Base-by-base conservation (phyloP, 2,329 filamentous ascomycete genomes). In the Calonectria hongkongensis region DNA sequence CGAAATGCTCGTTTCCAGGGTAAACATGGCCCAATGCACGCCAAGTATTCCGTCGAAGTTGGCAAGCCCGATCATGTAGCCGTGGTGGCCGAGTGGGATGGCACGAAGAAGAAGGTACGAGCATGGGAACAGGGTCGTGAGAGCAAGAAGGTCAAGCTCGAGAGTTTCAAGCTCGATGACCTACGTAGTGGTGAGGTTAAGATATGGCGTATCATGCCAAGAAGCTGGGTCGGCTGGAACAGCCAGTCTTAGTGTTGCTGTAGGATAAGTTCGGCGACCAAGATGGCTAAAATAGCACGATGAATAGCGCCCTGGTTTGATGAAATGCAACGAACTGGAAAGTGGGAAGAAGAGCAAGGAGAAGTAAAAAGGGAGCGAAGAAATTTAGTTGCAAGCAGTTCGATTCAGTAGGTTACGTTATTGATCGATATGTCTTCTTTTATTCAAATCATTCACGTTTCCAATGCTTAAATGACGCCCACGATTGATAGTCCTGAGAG, bases 81-180 rank as follows among this genome's bases (percentile, higher is more conserved):
- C 2, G 87, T 99, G 2, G 96, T 99, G 4, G 91, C 95, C 12
- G 97, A 99, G 83, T 99, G 97, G 97, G 97, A 99, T 83, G 97
- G 97, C 3, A 98, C 95, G 48, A 98, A 98, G 90, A 98, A 98
- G 89, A 98, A 98, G 89, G 93, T 99, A 30, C 88, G 96, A 33
- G 96, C 93, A 2, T 98, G 95, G 94, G 97, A 98, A 84, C 97
- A 99, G 83, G 96, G 96, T 0, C 88, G 96, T 16, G 96, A 98
- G 87, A 96, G 92, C 83, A 96, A 94, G 84, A 98, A 98, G 88
- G 93, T 97, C 68, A 97, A 97, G 87, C 87, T 95, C 73, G 96
- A 98, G 88, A 98, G 95, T 85, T 98, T 96, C 86, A 94, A 96
- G 86, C 89, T 99, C 73, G 95, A 96, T 54, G 97, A 99, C 86